These are phyloP conservation scores for Millerozyma miso DNA, from an alignment of 805 yeast species.

Conservation along the genomic window DNA sequence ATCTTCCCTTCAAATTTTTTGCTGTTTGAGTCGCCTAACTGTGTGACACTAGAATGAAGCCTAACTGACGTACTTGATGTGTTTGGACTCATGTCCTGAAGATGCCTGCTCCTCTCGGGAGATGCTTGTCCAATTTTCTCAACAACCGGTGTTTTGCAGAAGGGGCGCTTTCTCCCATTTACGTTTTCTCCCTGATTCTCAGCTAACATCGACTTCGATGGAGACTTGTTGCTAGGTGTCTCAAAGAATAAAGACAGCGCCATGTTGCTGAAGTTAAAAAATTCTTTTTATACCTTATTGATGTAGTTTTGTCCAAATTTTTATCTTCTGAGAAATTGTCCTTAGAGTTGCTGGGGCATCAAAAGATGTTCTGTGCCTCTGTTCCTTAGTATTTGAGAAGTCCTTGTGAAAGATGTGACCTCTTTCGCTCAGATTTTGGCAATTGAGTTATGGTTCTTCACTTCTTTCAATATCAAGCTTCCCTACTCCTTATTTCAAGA, in stretches of 20 bases:
- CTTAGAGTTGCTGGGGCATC: neutral
- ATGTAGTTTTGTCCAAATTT: neutral
- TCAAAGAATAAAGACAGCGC: constrained; percentile 11
- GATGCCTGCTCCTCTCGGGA: constrained; percentile 23
- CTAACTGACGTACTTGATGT: constrained; percentile 24
- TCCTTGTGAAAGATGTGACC: neutral
- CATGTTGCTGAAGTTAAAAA: constrained; percentile 2
- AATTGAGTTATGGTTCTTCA: neutral
- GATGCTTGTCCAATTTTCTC: constrained; percentile 7
- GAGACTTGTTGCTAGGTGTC: constrained; percentile 3
- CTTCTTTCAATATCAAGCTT: neutral
- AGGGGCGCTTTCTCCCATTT: neutral
- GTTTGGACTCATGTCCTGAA: constrained; percentile 36
- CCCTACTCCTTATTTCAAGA: neutral
- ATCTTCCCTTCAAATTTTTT: constrained; percentile 1
- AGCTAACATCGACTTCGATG: constrained; percentile 1
- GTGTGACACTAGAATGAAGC: constrained; percentile 10
- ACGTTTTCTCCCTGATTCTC: neutral
- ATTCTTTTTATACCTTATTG: neutral
- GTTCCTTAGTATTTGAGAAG: neutral
- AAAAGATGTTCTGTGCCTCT: neutral
- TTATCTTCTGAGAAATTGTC: neutral
- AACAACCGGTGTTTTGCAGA: neutral
- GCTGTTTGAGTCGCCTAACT: constrained; percentile 5
- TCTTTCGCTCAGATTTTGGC: neutral